These are phyloP conservation scores for Daldinia caldariorum DNA, from an alignment of 495 filamentous ascomycete genomes.

Conservation along the genomic window DNA sequence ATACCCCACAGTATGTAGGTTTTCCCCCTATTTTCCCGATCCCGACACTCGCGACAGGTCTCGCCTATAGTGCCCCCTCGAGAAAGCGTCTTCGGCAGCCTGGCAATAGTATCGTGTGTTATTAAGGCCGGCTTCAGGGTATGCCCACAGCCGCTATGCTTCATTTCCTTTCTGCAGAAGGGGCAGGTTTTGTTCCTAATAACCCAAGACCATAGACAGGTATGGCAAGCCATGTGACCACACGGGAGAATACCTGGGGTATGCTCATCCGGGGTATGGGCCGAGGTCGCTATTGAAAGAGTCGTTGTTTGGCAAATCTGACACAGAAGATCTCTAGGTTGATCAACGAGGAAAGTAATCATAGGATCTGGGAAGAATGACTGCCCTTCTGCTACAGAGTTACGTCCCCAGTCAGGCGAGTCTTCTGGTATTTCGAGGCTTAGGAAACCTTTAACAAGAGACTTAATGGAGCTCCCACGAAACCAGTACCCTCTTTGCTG, in stretches of 20 bases:
- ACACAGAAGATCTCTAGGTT: slow-evolving; percentile 31
- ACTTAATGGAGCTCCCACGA: not conserved
- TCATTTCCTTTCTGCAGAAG: slow-evolving; percentile 33
- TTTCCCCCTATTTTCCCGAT: not conserved
- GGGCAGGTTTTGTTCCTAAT: slow-evolving; percentile 16
- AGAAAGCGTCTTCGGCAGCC: slow-evolving; percentile 34
- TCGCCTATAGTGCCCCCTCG: slow-evolving; percentile 4
- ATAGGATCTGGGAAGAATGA: slow-evolving; percentile 38
- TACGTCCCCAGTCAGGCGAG: not conserved
- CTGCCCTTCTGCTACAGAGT: slow-evolving; percentile 1
- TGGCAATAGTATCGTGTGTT: slow-evolving; percentile 22
- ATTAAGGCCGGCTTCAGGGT: slow-evolving; percentile 18
- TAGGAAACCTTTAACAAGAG: not conserved
- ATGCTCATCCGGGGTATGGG: not conserved
- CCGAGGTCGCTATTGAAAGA: slow-evolving; percentile 8
- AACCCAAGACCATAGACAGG: slow-evolving; percentile 24
- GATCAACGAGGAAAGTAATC: slow-evolving; percentile 40
- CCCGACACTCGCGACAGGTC: slow-evolving; percentile 15
- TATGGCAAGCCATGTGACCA: slow-evolving; percentile 38
- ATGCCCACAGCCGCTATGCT: slow-evolving; percentile 25
- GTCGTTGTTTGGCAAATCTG: slow-evolving; percentile 33
- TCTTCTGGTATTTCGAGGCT: not conserved
- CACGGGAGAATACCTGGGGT: slow-evolving; percentile 34
- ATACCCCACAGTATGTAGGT: not conserved
- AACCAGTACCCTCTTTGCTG: not conserved